These are phyloP conservation scores for Diaporthe velutina DNA, from an alignment of 2,329 filamentous ascomycete genomes.

Conservation along the genomic window DNA sequence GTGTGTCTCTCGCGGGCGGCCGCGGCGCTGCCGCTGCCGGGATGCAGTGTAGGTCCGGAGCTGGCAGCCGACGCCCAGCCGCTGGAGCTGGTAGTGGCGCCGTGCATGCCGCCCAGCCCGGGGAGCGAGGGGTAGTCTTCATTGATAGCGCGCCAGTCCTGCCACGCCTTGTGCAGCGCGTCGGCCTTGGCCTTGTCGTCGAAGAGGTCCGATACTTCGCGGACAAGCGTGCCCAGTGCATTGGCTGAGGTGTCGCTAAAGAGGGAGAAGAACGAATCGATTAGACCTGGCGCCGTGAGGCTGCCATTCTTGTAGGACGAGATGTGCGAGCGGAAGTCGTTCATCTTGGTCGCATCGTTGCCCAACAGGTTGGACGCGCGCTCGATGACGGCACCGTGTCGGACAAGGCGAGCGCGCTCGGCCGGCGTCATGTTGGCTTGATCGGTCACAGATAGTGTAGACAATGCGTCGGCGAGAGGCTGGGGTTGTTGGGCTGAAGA, in stretches of 20 bases:
- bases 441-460: constrained; percentile 65
- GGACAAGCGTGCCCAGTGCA: constrained; percentile 88
- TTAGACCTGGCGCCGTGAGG: constrained; percentile 80
- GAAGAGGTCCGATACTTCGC: constrained; percentile 93
- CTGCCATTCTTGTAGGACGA: constrained; percentile 80
- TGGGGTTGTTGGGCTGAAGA: constrained; percentile 42
- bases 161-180: constrained; percentile 85
- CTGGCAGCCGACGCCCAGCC: constrained; percentile 72
- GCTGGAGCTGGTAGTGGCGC: constrained; percentile 67
- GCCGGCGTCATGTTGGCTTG: constrained; percentile 73
- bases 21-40: constrained; percentile 50
- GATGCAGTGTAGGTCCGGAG: constrained; percentile 71
- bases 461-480: constrained; percentile 56
- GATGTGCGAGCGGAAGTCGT: constrained; percentile 82
- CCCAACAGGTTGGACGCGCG: constrained; percentile 85
- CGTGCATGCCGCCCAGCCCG: constrained; percentile 77
- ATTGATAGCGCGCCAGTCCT: constrained; percentile 95
- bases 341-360: constrained; percentile 81
- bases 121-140: constrained; percentile 95
- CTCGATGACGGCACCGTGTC: constrained; percentile 88
- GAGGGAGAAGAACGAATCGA: constrained; percentile 88
- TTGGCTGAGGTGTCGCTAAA: constrained; percentile 83
- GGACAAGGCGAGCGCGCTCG: constrained; percentile 83
- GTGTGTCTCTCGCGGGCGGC: constrained; percentile 62
- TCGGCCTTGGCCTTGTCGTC: constrained; percentile 84